Conservation (phyloP, 441 rosid species). For the Corymbia calophylla region DNA sequence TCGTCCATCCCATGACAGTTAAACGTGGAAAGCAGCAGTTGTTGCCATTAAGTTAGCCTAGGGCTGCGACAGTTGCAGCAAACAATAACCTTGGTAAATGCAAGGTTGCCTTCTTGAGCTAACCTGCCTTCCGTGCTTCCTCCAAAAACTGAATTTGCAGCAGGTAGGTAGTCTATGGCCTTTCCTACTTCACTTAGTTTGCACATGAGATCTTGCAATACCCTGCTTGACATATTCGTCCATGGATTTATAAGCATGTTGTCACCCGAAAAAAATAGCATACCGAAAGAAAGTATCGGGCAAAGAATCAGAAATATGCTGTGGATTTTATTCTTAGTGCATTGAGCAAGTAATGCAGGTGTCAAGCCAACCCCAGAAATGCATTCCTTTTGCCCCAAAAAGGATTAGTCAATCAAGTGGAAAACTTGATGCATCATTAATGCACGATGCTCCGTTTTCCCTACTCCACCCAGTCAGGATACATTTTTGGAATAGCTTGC, state of each 20-base stretch:
- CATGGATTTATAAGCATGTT: background rate
- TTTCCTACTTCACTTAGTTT: conserved; percentile 84
- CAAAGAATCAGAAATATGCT: background rate
- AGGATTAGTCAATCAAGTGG: background rate
- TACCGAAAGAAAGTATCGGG: background rate
- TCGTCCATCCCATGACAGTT: background rate
- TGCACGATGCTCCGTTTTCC: background rate
- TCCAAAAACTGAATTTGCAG: conserved; percentile 68
- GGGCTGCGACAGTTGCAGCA: background rate
- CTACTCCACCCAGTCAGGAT: background rate
- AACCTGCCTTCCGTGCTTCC: conserved; percentile 47
- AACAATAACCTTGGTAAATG: conserved; percentile 61
- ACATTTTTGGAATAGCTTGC: background rate
- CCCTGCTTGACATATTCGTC: conserved; percentile 36
- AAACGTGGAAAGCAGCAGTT: background rate
- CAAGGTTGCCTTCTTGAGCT: conserved; percentile 63
- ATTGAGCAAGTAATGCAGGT: background rate
- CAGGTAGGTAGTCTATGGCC: conserved; percentile 72
- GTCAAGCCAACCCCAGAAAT: background rate
- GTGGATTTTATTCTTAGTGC: background rate
- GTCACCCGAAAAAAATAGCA: background rate
- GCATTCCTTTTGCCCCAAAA: background rate
- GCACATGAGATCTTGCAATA: conserved; percentile 83
- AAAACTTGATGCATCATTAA: background rate
- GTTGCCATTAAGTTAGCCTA: background rate